Evolutionary conservation across 257 asterid species (phyloP).

Genomic region (Verbena officinalis): DNA sequence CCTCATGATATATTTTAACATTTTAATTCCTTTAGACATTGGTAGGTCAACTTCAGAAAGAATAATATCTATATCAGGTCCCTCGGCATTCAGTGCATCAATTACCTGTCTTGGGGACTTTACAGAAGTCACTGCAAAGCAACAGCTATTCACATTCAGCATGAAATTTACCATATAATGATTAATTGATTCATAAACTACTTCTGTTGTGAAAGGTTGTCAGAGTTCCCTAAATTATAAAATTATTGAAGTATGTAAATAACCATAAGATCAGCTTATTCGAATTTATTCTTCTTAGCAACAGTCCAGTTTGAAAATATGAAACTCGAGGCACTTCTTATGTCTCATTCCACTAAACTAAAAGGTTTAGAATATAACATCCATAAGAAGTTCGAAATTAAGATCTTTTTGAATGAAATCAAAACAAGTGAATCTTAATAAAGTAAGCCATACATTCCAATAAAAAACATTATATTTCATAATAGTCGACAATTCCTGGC

Average conservation of each 20-base stretch:
- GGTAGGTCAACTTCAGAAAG: constrained; percentile 95
- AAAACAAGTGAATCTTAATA: not conserved
- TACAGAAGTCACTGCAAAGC: constrained; percentile 71
- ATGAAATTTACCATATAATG: constrained; percentile 22
- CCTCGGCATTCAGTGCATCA: constrained; percentile 92
- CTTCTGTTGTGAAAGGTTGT: not conserved
- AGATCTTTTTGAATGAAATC: not conserved
- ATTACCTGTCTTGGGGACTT: constrained; percentile 93
- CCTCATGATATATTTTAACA: constrained; percentile 76
- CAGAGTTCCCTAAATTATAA: not conserved
- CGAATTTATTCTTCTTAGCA: not conserved
- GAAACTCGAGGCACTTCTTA: not conserved
- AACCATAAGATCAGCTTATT: not conserved
- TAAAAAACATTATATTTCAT: not conserved
- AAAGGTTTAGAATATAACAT: not conserved
- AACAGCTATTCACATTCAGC: constrained; percentile 26
- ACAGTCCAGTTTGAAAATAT: not conserved
- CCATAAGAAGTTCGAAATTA: no score
- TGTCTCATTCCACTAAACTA: not conserved
- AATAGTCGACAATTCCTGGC: not conserved
- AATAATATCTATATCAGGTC: constrained; percentile 83
- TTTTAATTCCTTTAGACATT: constrained; percentile 76
- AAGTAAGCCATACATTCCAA: not conserved
- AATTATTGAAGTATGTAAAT: not conserved
- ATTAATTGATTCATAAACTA: not conserved